phyloP scores from a whole-genome alignment of 345 rosid species.

The Eucalyptus melliodora region DNA sequence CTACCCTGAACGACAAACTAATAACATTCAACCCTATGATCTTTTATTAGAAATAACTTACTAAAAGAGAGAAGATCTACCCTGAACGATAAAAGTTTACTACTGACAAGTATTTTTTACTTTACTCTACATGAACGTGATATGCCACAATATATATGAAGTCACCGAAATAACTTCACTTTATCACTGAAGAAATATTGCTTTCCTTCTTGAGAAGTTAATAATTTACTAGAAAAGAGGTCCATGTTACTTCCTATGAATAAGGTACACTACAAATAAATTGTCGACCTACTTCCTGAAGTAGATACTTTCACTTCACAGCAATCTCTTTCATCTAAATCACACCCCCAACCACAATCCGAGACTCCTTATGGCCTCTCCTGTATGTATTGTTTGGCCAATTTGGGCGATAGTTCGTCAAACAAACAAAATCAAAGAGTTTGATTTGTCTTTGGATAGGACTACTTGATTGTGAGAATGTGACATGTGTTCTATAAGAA shows the following conservation, averaged over 20 bases:
- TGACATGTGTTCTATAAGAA: not conserved
- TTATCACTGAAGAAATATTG: not conserved
- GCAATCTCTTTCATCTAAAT: not conserved
- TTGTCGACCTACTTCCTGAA: not conserved
- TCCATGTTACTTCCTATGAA: not conserved
- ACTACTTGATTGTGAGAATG: not conserved
- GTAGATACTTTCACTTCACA: not conserved
- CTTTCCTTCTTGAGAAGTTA: not conserved
- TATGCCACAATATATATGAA: not conserved
- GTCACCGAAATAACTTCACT: not conserved
- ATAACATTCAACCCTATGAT: not conserved
- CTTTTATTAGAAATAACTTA: not conserved
- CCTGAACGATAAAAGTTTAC: not conserved
- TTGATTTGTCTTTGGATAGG: not conserved
- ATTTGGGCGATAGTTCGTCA: not conserved
- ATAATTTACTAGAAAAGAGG: not conserved
- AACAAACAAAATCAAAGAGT: not conserved
- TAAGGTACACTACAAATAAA: not conserved
- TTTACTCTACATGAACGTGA: not conserved
- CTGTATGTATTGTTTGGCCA: not conserved
- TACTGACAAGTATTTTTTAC: not conserved
- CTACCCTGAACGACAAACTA: not conserved
- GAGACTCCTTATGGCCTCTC: not conserved
- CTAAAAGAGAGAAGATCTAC: not conserved
- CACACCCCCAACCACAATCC: too few relatives aligned